These are phyloP conservation scores for Kluyveromyces sp. DNA, from an alignment of 1,139 yeast species.

Conservation along the genomic window DNA sequence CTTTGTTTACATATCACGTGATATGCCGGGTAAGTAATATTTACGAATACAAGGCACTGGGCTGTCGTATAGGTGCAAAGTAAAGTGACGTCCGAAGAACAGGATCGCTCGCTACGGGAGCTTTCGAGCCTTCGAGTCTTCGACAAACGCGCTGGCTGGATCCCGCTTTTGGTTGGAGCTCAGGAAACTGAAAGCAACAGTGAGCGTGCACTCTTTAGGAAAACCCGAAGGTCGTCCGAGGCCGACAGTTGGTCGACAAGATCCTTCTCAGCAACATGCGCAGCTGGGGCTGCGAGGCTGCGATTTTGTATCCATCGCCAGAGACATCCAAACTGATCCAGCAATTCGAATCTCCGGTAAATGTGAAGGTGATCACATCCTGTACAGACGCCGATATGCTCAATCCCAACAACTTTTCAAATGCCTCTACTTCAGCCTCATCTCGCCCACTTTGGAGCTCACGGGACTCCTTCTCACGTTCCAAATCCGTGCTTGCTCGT, in stretches of 20 bases:
- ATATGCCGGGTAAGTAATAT: too few relatives aligned
- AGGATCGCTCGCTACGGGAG: too few relatives aligned
- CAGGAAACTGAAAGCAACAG: conserved; percentile 5
- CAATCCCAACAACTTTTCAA: conserved; percentile 24
- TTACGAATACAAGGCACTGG: too few relatives aligned
- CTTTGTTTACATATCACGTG: too few relatives aligned
- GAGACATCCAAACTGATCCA: conserved; percentile 20
- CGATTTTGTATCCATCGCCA: conserved; percentile 13
- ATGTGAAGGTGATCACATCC: conserved; percentile 19
- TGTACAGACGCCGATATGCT: conserved; percentile 18
- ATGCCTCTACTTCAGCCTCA: conserved; percentile 21
- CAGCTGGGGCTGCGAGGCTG: conserved; percentile 14
- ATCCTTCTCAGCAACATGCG: conserved; percentile 3
- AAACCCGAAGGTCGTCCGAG: conserved; percentile 14
- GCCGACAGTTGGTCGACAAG: conserved; percentile 10
- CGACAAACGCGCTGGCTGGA: too few relatives aligned
- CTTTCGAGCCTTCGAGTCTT: too few relatives aligned
- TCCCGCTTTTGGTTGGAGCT: not conserved
- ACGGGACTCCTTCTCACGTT: conserved; percentile 16
- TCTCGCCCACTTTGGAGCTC: conserved; percentile 19
- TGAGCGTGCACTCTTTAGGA: conserved; percentile 12
- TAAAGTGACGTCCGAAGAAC: too few relatives aligned
- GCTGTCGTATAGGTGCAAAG: too few relatives aligned
- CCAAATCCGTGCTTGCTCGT: conserved; percentile 21
- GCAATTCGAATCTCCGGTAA: conserved; percentile 12